Conservation (phyloP, 495 filamentous ascomycete genomes). For the Penicillium salamii region DNA sequence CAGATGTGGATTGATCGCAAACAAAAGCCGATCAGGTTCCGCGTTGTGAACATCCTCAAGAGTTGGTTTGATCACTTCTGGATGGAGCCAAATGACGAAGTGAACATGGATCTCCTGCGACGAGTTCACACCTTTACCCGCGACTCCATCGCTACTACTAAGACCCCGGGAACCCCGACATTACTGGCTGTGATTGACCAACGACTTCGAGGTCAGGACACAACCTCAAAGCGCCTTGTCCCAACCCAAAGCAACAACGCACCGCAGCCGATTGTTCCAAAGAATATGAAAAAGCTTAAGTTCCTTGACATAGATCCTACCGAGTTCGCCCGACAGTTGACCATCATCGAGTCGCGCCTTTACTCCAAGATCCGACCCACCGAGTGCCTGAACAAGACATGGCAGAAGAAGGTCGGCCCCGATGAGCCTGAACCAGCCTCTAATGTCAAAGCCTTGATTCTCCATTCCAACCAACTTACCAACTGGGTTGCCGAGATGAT, state of each 20-base stretch:
- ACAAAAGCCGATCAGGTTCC: slow-evolving; percentile 91
- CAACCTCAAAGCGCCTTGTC: slow-evolving; percentile 79
- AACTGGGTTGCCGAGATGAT: slow-evolving; percentile 99
- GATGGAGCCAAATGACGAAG: slow-evolving; percentile 91
- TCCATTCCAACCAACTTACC: slow-evolving; percentile 96
- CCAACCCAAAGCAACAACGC: slow-evolving; percentile 75
- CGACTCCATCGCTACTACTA: slow-evolving; percentile 86
- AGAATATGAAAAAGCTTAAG: slow-evolving; percentile 99
- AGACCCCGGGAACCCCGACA: slow-evolving; percentile 79
- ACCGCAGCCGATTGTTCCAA: slow-evolving; percentile 87
- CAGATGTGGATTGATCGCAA: slow-evolving; percentile 90
- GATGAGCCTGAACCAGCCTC: slow-evolving; percentile 85
- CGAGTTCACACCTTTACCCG: slow-evolving; percentile 87
- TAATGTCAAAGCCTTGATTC: slow-evolving; percentile 92
- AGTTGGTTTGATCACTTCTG: slow-evolving; percentile 98
- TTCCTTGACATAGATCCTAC: slow-evolving; percentile 95
- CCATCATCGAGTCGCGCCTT: slow-evolving; percentile 91
- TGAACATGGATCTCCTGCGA: slow-evolving; percentile 78
- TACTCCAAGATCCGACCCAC: slow-evolving; percentile 94
- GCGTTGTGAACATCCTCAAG: slow-evolving; percentile 95
- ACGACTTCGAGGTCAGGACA: slow-evolving; percentile 80
- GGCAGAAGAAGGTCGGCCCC: slow-evolving; percentile 87
- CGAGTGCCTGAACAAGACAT: slow-evolving; percentile 96
- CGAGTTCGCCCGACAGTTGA: slow-evolving; percentile 94
- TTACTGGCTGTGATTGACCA: slow-evolving; percentile 84